These are phyloP conservation scores for Lepiota subincarnata DNA, from an alignment of 768 basidiomycete genomes.

Conservation along the genomic window DNA sequence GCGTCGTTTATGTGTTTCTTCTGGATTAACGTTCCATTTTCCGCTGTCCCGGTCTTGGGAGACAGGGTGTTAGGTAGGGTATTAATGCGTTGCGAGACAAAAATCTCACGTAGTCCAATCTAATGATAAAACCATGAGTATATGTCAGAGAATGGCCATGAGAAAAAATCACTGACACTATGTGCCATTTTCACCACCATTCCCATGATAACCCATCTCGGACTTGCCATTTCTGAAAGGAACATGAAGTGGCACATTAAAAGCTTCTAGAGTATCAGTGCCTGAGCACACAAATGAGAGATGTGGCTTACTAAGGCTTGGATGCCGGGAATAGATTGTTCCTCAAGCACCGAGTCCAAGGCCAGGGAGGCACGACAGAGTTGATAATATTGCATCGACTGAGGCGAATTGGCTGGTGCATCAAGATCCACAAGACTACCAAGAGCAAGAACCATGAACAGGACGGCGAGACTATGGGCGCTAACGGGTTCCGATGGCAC, in stretches of 20 bases:
- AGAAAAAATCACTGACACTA: conserved; percentile 41
- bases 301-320: conserved; percentile 53
- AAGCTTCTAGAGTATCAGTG: conserved; percentile 34
- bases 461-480: conserved; percentile 53
- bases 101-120: conserved; percentile 64
- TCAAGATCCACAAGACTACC: conserved; percentile 61
- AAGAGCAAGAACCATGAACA: conserved; percentile 62
- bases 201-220: conserved; percentile 69
- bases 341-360: conserved; percentile 60
- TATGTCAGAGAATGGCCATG: conserved; percentile 19
- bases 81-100: conserved; percentile 9
- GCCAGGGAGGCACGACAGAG: conserved; percentile 56
- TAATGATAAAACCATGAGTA: conserved; percentile 21
- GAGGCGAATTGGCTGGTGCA: conserved; percentile 45
- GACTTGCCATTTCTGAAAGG: conserved; percentile 47
- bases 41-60: conserved; percentile 63
- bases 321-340: conserved; percentile 57
- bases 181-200: conserved; percentile 67
- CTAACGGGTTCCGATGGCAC: conserved; percentile 35
- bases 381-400: conserved; percentile 58
- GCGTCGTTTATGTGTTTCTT: conserved; percentile 56
- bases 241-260: conserved; percentile 56
- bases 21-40: conserved; percentile 54
- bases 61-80: neutral
- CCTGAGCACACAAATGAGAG: conserved; percentile 5